phyloP scores from a whole-genome alignment of 148 eudicot species.

The Rhododendron molle region DNA sequence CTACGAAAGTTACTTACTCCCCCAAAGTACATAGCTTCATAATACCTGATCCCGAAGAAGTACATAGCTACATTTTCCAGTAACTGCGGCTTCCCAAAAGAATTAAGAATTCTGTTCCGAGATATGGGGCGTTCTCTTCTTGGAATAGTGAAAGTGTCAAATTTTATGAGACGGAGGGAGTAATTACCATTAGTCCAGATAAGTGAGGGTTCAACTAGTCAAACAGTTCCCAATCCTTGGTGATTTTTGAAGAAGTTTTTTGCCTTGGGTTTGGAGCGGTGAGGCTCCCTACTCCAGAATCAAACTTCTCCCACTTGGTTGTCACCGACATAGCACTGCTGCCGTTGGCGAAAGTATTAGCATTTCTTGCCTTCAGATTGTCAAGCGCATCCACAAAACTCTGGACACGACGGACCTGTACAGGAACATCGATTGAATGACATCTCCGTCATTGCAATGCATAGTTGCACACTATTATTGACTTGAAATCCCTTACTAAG shows the following conservation, averaged over 20 bases:
- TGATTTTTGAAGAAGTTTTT: slow-evolving; percentile 25
- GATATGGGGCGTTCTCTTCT: not conserved
- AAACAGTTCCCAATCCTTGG: slow-evolving; percentile 39
- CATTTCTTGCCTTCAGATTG: slow-evolving; percentile 35
- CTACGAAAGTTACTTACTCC: not conserved
- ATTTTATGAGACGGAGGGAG: no score
- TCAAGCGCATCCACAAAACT: slow-evolving; percentile 46
- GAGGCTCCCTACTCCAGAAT: slow-evolving; percentile 43
- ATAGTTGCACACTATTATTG: not conserved
- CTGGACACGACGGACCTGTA: slow-evolving; percentile 51
- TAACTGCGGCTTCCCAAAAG: not conserved
- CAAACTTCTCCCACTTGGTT: slow-evolving; percentile 43
- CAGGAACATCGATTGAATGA: not conserved
- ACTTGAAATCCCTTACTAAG: not conserved
- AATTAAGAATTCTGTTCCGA: not conserved
- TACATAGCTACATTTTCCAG: not conserved
- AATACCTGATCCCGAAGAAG: not conserved
- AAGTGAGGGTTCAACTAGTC: slow-evolving; percentile 14
- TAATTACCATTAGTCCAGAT: no score
- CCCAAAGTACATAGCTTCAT: not conserved
- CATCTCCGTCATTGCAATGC: not conserved
- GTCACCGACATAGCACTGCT: slow-evolving; percentile 23
- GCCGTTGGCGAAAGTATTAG: slow-evolving; percentile 18
- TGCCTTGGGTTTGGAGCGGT: slow-evolving; percentile 20
- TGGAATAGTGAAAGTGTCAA: no score